phyloP scores from a whole-genome alignment of 2,329 filamentous ascomycete species.

The Colletotrichum cereale region DNA sequence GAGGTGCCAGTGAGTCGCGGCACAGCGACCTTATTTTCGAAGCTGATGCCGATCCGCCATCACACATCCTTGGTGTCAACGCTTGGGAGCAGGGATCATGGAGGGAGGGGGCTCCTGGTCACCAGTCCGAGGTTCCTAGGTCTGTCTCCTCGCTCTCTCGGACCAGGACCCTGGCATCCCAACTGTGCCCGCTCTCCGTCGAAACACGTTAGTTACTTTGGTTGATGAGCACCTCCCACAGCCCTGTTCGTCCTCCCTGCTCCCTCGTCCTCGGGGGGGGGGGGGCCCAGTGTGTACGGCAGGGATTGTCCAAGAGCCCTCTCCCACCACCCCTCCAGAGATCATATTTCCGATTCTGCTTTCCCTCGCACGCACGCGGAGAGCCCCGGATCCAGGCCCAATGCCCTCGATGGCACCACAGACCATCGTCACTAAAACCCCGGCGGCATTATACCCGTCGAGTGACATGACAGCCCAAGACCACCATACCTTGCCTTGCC shows the following conservation, averaged over 20 bases:
- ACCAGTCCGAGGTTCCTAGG: conserved; percentile 41
- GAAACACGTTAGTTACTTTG: conserved; percentile 57
- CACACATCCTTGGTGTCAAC: conserved; percentile 33
- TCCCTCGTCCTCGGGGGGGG: too few relatives aligned
- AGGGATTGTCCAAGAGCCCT: conserved; percentile 49
- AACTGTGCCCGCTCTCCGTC: conserved; percentile 52
- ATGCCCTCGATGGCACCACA: conserved; percentile 44
- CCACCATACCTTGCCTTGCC: conserved; percentile 47
- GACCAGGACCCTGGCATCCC: conserved; percentile 40
- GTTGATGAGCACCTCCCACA: conserved; percentile 52
- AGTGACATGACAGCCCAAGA: conserved; percentile 44
- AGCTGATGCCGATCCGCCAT: conserved; percentile 41
- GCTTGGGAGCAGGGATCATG: conserved; percentile 39
- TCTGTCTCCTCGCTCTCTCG: conserved; percentile 26
- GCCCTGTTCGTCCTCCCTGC: conserved; percentile 53
- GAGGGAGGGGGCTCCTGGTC: conserved; percentile 23
- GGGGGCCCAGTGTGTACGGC: conserved; percentile 46
- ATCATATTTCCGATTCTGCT: conserved; percentile 64
- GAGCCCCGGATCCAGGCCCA: conserved; percentile 54
- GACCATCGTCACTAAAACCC: conserved; percentile 49
- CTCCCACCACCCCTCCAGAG: conserved; percentile 50
- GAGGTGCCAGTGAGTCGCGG: conserved; percentile 44
- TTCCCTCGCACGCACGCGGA: conserved; percentile 55
- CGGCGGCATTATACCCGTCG: conserved; percentile 49
- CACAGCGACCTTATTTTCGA: conserved; percentile 40